phyloP scores from a whole-genome alignment of 352 stramenopile species.

The Phytophthora cryptogea region DNA sequence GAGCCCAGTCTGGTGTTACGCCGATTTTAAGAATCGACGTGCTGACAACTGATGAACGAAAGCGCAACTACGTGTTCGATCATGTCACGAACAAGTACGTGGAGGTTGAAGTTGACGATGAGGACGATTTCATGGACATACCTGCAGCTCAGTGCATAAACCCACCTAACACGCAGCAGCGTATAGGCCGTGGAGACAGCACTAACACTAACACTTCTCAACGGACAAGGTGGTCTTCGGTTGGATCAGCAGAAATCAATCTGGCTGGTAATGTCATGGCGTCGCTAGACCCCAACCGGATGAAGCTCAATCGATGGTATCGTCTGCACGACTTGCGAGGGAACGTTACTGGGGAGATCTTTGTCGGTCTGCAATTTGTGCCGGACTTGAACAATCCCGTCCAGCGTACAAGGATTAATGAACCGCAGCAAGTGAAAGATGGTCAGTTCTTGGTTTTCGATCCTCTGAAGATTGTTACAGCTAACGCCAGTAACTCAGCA shows the following conservation, averaged over 20 bases:
- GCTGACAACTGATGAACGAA: conserved; percentile 65
- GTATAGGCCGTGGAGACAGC: conserved; percentile 57
- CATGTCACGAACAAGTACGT: conserved; percentile 86
- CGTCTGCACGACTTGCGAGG: conserved; percentile 79
- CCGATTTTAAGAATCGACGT: conserved; percentile 85
- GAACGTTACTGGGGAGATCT: conserved; percentile 84
- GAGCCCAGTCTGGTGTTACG: conserved; percentile 85
- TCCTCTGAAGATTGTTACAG: conserved; percentile 77
- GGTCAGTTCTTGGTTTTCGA: conserved; percentile 89
- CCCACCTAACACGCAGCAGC: conserved; percentile 18
- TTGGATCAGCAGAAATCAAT: conserved; percentile 86
- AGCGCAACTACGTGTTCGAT: conserved; percentile 87
- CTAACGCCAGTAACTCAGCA: conserved; percentile 40
- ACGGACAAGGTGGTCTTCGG: conserved; percentile 71
- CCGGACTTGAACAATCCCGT: conserved; percentile 39
- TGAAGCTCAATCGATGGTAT: conserved; percentile 85
- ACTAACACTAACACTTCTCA: conserved; percentile 39
- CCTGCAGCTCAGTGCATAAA: conserved; percentile 24
- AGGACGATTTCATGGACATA: conserved; percentile 47
- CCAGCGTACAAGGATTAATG: conserved; percentile 42
- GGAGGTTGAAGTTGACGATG: conserved; percentile 76
- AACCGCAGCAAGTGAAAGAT: conserved; percentile 80
- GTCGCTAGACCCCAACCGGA: conserved; percentile 52
- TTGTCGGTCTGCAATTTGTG: conserved; percentile 81
- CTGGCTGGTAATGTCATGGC: conserved; percentile 87